phyloP scores from a whole-genome alignment of 805 yeast species.

The Ogataea saltuana region DNA sequence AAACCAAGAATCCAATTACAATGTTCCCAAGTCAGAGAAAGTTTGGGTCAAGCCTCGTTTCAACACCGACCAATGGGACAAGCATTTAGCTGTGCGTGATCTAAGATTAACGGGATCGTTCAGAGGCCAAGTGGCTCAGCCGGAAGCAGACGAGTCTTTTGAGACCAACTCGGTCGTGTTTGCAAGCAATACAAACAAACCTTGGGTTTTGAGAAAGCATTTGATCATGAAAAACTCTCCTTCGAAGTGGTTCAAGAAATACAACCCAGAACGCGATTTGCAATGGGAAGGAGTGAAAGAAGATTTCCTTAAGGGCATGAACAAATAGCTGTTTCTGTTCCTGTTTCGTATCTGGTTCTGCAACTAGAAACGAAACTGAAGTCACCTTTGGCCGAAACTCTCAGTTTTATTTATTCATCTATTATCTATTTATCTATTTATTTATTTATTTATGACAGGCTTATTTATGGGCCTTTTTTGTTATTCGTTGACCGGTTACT shows the following conservation, averaged over 20 bases:
- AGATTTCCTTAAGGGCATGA: constrained; percentile 38
- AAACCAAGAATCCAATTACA: constrained; percentile 37
- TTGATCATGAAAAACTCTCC: constrained; percentile 42
- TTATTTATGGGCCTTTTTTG: no score
- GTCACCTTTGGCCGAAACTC: not conserved
- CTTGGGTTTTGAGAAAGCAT: constrained; percentile 42
- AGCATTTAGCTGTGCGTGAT: constrained; percentile 67
- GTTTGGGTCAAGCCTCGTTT: constrained; percentile 55
- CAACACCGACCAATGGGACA: constrained; percentile 56
- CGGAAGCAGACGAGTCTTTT: constrained; percentile 76
- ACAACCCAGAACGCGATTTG: constrained; percentile 34
- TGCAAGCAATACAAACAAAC: constrained; percentile 34
- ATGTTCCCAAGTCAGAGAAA: constrained; percentile 44
- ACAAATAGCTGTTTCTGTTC: constrained; percentile 20
- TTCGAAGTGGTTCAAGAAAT: constrained; percentile 38
- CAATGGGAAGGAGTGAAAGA: constrained; percentile 38
- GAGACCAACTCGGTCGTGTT: constrained; percentile 59
- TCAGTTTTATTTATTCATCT: constrained; percentile 3
- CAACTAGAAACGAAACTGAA: no score
- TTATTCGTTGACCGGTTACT: no score
- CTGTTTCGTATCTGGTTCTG: constrained; percentile 4
- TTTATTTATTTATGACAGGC: constrained; percentile 15
- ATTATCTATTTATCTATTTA: constrained; percentile 14
- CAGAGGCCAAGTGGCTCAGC: constrained; percentile 66
- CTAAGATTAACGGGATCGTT: constrained; percentile 70